These are phyloP conservation scores for Nakazawaea sp. DNA, from an alignment of 805 yeast genomes.

Conservation along the genomic window DNA sequence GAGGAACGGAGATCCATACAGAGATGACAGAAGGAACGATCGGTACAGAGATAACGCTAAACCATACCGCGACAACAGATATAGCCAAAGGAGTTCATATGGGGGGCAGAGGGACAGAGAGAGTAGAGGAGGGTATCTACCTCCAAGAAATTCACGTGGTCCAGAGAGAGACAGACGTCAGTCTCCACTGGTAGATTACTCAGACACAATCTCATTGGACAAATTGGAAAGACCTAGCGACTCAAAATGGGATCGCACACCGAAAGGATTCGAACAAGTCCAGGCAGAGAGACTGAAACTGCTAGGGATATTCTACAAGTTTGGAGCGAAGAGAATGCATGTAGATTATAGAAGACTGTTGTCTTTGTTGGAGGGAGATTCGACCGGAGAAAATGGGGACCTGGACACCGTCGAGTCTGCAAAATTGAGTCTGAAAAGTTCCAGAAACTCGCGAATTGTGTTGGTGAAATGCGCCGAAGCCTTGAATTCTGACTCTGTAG, in stretches of 20 bases:
- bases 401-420: slow-evolving; percentile 17
- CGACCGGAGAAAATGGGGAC: slow-evolving; percentile 1
- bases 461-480: not conserved
- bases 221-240: not conserved
- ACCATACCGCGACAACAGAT: too few species aligned
- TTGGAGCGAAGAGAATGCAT: slow-evolving; percentile 45
- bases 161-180: too few species aligned
- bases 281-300: slow-evolving; percentile 73
- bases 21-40: not conserved
- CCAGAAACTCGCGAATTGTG: slow-evolving; percentile 19
- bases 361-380: slow-evolving; percentile 6
- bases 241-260: slow-evolving; percentile 65
- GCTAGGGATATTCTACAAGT: slow-evolving; percentile 71
- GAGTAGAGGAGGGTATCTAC: not conserved
- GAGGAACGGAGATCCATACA: too few species aligned
- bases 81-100: not conserved
- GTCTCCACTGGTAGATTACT: too few species aligned
- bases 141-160: slow-evolving; percentile 1
- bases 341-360: slow-evolving; percentile 30
- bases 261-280: slow-evolving; percentile 67
- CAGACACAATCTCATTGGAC: not conserved
- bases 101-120: not conserved
- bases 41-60: not conserved
- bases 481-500: not conserved
- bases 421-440: slow-evolving; percentile 25